Percentiles rank a stretch among this genome's conserved stretches.
phyloP scores from a whole-genome alignment of 164 flowering plant species.

The Nelumbo lutea region DNA sequence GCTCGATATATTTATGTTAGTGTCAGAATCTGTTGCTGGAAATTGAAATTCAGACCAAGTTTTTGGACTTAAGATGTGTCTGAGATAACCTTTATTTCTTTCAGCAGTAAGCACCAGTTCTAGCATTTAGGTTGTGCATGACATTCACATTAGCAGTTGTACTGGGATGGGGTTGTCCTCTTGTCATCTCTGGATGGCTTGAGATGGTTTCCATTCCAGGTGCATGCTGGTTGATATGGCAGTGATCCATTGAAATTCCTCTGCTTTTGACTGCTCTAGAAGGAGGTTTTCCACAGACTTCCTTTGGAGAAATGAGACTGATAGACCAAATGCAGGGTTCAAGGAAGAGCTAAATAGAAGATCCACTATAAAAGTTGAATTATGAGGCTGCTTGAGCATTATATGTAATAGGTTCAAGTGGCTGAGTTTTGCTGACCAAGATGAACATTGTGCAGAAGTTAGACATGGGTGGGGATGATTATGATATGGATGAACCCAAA shows the following conservation, averaged over 20 bases:
- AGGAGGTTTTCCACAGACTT: background rate
- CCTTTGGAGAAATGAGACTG: background rate
- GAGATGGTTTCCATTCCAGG: background rate
- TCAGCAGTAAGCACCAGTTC: too few relatives aligned
- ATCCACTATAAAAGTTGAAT: background rate
- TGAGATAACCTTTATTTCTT: too few relatives aligned
- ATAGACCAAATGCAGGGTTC: too few relatives aligned
- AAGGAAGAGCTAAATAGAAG: background rate
- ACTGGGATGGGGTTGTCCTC: background rate
- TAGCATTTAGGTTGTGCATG: too few relatives aligned
- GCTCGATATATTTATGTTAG: too few relatives aligned
- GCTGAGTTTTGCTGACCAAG: slow-evolving; percentile 19
- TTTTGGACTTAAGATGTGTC: too few relatives aligned
- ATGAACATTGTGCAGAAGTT: slow-evolving; percentile 29
- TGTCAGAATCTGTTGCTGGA: too few relatives aligned
- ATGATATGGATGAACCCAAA: slow-evolving; percentile 26
- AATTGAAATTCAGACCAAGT: too few relatives aligned
- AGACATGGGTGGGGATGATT: slow-evolving; percentile 34
- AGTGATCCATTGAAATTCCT: background rate
- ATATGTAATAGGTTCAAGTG: background rate
- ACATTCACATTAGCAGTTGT: too few relatives aligned
- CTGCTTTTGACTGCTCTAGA: background rate
- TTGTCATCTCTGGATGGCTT: background rate
- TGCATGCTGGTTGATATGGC: background rate
- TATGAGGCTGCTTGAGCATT: background rate